These are phyloP conservation scores for Trypanosoma vivax DNA, from an alignment of 208 protist genomes.

Conservation along the genomic window DNA sequence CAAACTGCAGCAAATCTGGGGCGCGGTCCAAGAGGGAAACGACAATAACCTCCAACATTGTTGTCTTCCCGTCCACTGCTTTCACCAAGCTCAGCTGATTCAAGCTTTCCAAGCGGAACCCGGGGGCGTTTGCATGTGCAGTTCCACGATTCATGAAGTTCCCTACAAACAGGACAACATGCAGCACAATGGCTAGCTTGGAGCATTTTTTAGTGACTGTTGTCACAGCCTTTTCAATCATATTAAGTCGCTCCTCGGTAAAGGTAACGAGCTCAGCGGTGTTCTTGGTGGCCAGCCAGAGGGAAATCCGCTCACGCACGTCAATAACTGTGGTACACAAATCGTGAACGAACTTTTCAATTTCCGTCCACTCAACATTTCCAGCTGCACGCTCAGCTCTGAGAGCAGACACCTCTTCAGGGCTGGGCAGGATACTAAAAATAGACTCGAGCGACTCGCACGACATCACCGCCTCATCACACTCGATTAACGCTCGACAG, in stretches of 20 bases:
- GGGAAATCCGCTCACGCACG: constrained; percentile 58
- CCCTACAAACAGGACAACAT: constrained; percentile 41
- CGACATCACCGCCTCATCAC: constrained; percentile 33
- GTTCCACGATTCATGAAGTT: constrained; percentile 75
- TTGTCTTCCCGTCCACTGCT: constrained; percentile 66
- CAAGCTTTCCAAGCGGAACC: constrained; percentile 68
- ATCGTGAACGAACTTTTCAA: constrained; percentile 56
- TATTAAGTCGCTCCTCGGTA: constrained; percentile 28
- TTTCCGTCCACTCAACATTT: constrained; percentile 43
- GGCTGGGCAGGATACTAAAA: constrained; percentile 31
- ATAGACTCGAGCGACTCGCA: constrained; percentile 43
- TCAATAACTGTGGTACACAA: constrained; percentile 46
- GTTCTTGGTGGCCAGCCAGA: constrained; percentile 50
- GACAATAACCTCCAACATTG: constrained; percentile 58
- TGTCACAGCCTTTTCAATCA: constrained; percentile 43
- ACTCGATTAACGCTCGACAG: constrained; percentile 45
- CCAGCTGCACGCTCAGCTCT: constrained; percentile 30
- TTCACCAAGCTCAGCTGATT: constrained; percentile 67
- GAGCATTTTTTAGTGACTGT: constrained; percentile 39
- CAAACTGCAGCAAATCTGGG: constrained; percentile 38
- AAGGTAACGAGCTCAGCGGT: constrained; percentile 36
- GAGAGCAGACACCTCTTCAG: constrained; percentile 45
- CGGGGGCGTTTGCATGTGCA: constrained; percentile 46
- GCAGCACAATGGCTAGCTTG: constrained; percentile 49
- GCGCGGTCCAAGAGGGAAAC: constrained; percentile 31